These are phyloP conservation scores for Abrus pulchellus DNA, from an alignment of 306 rosid genomes.

Conservation along the genomic window DNA sequence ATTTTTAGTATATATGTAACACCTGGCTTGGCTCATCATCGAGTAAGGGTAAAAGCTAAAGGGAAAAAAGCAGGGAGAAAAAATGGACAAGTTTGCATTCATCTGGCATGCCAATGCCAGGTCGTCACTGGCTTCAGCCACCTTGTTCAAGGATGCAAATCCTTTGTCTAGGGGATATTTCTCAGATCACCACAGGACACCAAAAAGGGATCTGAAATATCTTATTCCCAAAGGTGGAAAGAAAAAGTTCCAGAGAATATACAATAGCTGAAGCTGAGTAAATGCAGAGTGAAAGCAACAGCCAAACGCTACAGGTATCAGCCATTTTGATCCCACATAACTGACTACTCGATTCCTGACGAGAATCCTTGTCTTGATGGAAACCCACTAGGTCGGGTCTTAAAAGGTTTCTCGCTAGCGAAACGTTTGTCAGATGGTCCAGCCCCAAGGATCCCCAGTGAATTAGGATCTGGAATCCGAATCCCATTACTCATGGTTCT, in stretches of 20 bases:
- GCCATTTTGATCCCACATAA: conserved; percentile 50
- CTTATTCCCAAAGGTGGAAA: conserved; percentile 78
- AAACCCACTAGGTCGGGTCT: conserved; percentile 71
- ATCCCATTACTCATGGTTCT: conserved; percentile 66
- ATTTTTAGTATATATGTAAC: conserved; percentile 63
- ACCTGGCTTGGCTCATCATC: conserved; percentile 64
- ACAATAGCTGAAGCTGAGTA: conserved; percentile 61
- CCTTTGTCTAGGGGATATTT: conserved; percentile 51
- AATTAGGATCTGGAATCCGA: conserved; percentile 71
- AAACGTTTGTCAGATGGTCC: conserved; percentile 85
- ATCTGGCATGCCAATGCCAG: conserved; percentile 50
- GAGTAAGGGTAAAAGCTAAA: conserved; percentile 47
- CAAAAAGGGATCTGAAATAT: conserved; percentile 59
- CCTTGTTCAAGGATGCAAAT: conserved; percentile 53
- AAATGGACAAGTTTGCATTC: conserved; percentile 51
- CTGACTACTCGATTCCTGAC: conserved; percentile 60
- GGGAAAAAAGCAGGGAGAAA: conserved; percentile 37
- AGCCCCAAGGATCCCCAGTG: conserved; percentile 97
- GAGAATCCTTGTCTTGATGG: conserved; percentile 76
- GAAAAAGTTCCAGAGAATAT: conserved; percentile 72
- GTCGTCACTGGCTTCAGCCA: conserved; percentile 58
- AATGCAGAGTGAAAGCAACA: conserved; percentile 50
- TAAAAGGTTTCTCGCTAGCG: conserved; percentile 69
- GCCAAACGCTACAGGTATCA: conserved; percentile 55
- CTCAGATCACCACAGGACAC: conserved; percentile 57